Evolutionary conservation across 768 basidiomycete genomes (phyloP).

Genomic region (Phylloporus sp.): DNA sequence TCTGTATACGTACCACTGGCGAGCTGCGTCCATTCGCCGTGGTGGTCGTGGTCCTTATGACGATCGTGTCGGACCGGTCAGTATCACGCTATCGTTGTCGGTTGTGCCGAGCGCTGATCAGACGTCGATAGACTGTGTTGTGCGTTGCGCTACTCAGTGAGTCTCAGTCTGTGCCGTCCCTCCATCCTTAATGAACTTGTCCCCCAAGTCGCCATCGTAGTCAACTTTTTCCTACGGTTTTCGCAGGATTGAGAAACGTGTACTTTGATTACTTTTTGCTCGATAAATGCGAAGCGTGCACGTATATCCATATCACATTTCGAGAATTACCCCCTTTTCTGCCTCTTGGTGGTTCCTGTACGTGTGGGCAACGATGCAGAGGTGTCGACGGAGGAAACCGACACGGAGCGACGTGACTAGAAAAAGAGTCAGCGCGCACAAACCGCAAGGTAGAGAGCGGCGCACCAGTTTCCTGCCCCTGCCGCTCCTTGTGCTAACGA

Average conservation of each 20-base stretch:
- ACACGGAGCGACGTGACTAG: slow-evolving; percentile 61
- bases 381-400: slow-evolving; percentile 73
- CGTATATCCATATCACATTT: slow-evolving; percentile 1
- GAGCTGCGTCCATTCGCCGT: slow-evolving; percentile 85
- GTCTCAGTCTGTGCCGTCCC: slow-evolving; percentile 12
- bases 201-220: slow-evolving; percentile 66
- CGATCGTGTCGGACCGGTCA: slow-evolving; percentile 88
- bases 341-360: slow-evolving; percentile 52
- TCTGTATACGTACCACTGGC: slow-evolving; percentile 92
- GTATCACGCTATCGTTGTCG: slow-evolving; percentile 34
- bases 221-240: slow-evolving; percentile 84
- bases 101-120: slow-evolving; percentile 8
- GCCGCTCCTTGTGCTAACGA: slow-evolving; percentile 52
- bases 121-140: slow-evolving; percentile 58
- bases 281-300: slow-evolving; percentile 13
- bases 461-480: slow-evolving; percentile 56
- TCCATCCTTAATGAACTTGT: neutral
- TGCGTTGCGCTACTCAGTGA: slow-evolving; percentile 77
- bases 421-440: slow-evolving; percentile 1
- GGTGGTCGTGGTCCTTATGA: slow-evolving; percentile 95
- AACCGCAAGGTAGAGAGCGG: neutral
- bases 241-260: slow-evolving; percentile 31
- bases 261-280: slow-evolving; percentile 1
- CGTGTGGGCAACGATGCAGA: slow-evolving; percentile 46
- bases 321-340: slow-evolving; percentile 43